A percentile compares a stretch with the other conserved stretches of the same genome.
Conservation (phyloP, 805 yeast genomes). For the Myxozyma monticola region DNA sequence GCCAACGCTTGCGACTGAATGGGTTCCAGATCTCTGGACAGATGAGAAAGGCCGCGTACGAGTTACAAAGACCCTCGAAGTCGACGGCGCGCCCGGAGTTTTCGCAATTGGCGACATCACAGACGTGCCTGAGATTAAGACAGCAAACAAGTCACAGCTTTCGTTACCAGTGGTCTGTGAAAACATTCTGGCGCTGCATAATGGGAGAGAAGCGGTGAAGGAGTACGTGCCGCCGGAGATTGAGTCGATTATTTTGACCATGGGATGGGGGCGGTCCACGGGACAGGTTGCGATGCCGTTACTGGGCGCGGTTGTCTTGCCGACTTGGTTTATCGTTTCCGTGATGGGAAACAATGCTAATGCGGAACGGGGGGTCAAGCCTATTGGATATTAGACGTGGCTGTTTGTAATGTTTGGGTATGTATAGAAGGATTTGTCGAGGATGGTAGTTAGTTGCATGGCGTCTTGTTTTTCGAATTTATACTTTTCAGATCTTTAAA, state of each 20-base stretch:
- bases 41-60: constrained; percentile 8
- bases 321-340: constrained; percentile 1
- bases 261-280: constrained; percentile 12
- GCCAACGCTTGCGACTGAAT: constrained; percentile 9
- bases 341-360: constrained; percentile 4
- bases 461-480: too few relatives aligned
- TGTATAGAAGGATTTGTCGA: too few relatives aligned
- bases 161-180: constrained; percentile 4
- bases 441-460: too few relatives aligned
- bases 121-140: constrained; percentile 15
- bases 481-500: too few relatives aligned
- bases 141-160: constrained; percentile 6
- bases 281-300: constrained; percentile 13
- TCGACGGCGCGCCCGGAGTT: constrained; percentile 10
- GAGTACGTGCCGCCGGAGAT: constrained; percentile 2
- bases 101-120: constrained; percentile 25
- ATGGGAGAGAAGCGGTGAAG: constrained; percentile 1
- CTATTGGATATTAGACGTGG: constrained; percentile 10
- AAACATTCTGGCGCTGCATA: constrained; percentile 7
- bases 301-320: constrained; percentile 8
- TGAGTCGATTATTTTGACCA: constrained; percentile 8
- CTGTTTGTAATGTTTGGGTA: too few relatives aligned
- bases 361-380: constrained; percentile 11
- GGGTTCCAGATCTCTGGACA: constrained; percentile 15
- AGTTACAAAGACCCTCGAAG: constrained; percentile 20